Percentiles rank a stretch among this genome's conserved stretches.
These are phyloP conservation scores for Ruellia speciosa DNA, from an alignment of 305 asterid species.

Conservation along the genomic window DNA sequence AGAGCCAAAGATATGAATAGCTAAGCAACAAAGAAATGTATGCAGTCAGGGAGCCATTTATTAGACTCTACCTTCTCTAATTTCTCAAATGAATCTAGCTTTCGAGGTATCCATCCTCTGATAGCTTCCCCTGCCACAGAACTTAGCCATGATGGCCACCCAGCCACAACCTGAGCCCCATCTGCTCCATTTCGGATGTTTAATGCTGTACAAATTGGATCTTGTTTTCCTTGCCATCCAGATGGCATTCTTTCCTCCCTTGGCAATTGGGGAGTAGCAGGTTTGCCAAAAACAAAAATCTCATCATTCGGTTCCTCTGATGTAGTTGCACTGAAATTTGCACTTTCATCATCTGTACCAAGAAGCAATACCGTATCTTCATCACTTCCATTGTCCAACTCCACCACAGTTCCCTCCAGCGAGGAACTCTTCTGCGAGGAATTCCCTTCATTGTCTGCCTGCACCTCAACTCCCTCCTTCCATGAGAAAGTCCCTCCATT, in stretches of 20 bases:
- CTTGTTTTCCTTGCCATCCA: slow-evolving; percentile 1
- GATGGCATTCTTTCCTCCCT: not conserved
- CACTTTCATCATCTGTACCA: not conserved
- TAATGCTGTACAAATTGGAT: slow-evolving; percentile 32
- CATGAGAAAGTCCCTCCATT: not conserved
- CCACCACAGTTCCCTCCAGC: no score
- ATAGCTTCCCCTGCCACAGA: slow-evolving; percentile 56
- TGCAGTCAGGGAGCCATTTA: no score
- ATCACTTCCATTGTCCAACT: not conserved
- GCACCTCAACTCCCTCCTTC: not conserved
- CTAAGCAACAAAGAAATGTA: no score
- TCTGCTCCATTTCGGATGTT: slow-evolving; percentile 39
- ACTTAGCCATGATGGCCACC: slow-evolving; percentile 55
- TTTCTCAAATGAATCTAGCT: slow-evolving; percentile 50
- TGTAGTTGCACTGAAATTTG: not conserved
- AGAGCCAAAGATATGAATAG: no score
- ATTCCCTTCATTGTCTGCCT: no score
- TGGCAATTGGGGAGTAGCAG: not conserved
- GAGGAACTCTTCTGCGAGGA: no score
- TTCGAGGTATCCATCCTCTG: slow-evolving; percentile 57
- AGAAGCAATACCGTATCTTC: not conserved
- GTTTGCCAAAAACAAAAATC: not conserved
- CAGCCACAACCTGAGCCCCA: slow-evolving; percentile 43
- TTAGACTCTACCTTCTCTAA: slow-evolving; percentile 38
- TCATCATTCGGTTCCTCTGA: not conserved